Base-by-base conservation (phyloP, 2,329 filamentous ascomycete genomes). In the Fusarium proliferatum region DNA sequence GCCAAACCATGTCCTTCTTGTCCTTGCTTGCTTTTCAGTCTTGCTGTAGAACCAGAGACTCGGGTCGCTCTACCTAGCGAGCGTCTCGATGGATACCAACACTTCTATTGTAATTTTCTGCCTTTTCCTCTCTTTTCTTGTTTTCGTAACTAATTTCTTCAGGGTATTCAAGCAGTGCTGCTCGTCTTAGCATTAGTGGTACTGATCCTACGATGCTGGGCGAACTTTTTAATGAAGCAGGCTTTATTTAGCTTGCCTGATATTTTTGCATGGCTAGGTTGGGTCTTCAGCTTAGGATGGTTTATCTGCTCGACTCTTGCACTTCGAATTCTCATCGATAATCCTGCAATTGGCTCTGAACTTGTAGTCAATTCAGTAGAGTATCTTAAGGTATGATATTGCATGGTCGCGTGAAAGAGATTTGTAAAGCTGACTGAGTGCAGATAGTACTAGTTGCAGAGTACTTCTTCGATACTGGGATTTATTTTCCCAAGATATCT, bases 261-360 rank as follows among this genome's bases (percentile, higher is more conserved):
- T 28, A 12, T 48, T 9, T 33, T 67, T 16, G 63, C 65, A 3
- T 67, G 65, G 65, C 55, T 45, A 5, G 65, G 65, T 12, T 67
- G 63, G 63, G 7, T 67, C 15, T 67, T 67, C 9, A 67, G 62
- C 11, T 23, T 67, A 7, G 65, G 65, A 36, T 67, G 65, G 65
- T 67, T 67, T 7, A 67, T 61, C 23, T 67, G 62, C 23, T 67
- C 65, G 13, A 67, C 65, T 16, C 38, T 67, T n/a, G 65, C 64
- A 2, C 53, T 67, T 9, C 63, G 30, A 12, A 67, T 67, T 15
- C 41, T 67, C 1, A 67, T 67, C 12, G 46, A 67, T 9, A 67
- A 43, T 5, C 64, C 64, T 19, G 53, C 65, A 0, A 5, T 48
- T 2, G 64, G 62, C 6, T 2, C n/a, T 9, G 65, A 67, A 17